Evolutionary conservation across 768 basidiomycete species (phyloP), one percentile per base, ranked within the genome.

Genomic region (Rhizopogon rudus): DNA sequence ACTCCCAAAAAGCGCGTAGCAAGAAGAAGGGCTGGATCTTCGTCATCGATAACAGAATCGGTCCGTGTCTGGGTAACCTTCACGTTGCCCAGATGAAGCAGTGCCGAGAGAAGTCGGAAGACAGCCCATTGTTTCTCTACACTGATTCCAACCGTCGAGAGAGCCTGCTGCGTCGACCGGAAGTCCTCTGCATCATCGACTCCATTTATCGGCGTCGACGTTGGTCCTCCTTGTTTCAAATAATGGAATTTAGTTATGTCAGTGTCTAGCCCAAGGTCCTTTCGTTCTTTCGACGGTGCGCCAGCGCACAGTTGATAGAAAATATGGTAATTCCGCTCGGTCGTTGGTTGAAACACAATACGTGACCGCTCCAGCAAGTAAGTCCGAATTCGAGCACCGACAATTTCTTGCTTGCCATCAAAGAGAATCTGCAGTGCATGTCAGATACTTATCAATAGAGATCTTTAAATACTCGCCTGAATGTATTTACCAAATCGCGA

Each of bases 401-500:
- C 94, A 61, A 99, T 99, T 67, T 95, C 91, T 75, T 97, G 93
- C 61, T 84, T 81, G 51, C 91, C 90, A 68, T 98, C 95, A 63
- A 99, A 98, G 39, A 98, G 82, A 67, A 99, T 96, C 97, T 98
- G 65, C 13, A 56, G 4, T 35, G 54, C n/a, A 61, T 53, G 49
- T 58, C 54, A 53, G 39, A 25, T 46, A 50, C 44, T n/a, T 14
- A 44, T 29, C 44, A 52, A 41, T 50, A 29, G 31, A 46, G 55
- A 52, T 40, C 25, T 25, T 28, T 66, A 22, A 37, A 29, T 28
- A 67, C 78, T 63, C 49, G 94, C 97, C 82, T 99, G 96, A 60
- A 99, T 98, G 73, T 99, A 99, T 75, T 99, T 99, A 58, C 97
- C 97, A 70, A 99, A 99, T 55, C 97, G 86, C 20, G 97, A 99